Base-by-base conservation (phyloP, 2,329 filamentous ascomycete species). In the Cryoendolithus antarcticus region DNA sequence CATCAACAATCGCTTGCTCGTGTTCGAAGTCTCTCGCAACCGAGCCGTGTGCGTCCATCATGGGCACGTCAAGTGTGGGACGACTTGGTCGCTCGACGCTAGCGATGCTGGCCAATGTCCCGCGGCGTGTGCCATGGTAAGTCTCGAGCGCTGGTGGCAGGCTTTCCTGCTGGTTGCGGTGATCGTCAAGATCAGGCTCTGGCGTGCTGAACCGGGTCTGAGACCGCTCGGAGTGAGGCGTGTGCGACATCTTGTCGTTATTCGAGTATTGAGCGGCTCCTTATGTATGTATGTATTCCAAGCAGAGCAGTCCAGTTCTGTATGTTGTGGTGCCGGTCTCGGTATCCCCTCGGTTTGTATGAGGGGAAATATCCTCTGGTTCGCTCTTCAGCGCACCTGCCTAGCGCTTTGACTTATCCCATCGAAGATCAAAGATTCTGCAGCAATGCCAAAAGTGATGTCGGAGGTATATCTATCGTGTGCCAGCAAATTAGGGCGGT, bases 171-270 rank as follows among this genome's bases (percentile, higher is more conserved):
- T 82, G 80, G 55, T 77, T 69, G 42, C 86, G 82, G 64, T 95
- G 88, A 59, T 95, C 86, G 58, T 95, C 86, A 35, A 95, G 72
- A 57, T 88, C 80, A 45, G 80, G 80, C 44, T 86, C 75, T 9
- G 82, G 82, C 41, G 80, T 79, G 61, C 76, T 75, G 62, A 80
- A 86, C 52, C 78, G 73, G 52, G 74, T 72, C 53, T 76, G 71
- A 40, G 73, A 67, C 47, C 60, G 65, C 53, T 80, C 79, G 72
- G 86, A 93, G 75, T 57, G 66, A 66, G 72, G 62, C 46, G 68
- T 69, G 57, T 74, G 70, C 39, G 63, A 61, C 67, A 65, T 67
- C 6, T 27, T 27, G 24, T 27, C 24, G 24, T 27, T 8, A 8
- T 27, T 27, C 7, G 24, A 19, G 15, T 19, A 19, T 19, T 19